phyloP scores from a whole-genome alignment of 2,329 filamentous ascomycete genomes.

The Daldinia sp. region DNA sequence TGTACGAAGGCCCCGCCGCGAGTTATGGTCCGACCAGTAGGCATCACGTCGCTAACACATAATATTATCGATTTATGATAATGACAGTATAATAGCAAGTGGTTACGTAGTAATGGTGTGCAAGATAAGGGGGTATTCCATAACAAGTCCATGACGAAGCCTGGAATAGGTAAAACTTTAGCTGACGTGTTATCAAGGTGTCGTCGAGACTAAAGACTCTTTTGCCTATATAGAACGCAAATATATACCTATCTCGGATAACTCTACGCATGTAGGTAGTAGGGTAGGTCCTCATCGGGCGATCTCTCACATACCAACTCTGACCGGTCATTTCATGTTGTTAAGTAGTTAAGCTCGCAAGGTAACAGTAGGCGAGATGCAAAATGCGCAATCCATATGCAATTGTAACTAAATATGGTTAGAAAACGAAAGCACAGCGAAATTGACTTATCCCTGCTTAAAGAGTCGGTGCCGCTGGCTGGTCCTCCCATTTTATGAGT shows the following conservation, averaged over 20 bases:
- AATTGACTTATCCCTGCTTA: conserved; percentile 6
- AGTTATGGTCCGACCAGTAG: neutral
- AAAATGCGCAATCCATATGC: neutral
- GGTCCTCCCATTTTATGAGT: conserved; percentile 7
- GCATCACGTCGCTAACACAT: neutral
- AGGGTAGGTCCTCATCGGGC: neutral
- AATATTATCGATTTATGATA: neutral
- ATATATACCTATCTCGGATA: no score
- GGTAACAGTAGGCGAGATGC: neutral
- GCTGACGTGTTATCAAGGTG: neutral
- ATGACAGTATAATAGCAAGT: neutral
- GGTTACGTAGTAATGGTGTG: neutral
- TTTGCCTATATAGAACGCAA: neutral
- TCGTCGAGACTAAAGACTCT: neutral
- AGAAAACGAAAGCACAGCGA: neutral
- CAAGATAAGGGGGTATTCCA: neutral
- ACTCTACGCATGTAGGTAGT: no score
- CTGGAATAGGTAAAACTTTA: neutral
- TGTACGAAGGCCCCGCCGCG: neutral
- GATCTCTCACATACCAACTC: neutral
- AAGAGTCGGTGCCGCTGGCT: conserved; percentile 9
- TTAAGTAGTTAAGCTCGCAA: neutral
- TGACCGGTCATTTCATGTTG: neutral
- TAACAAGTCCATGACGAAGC: neutral
- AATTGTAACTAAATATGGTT: neutral